Percentiles rank a stretch among this genome's conserved stretches.
These are phyloP conservation scores for Talaromyces borbonicus DNA, from an alignment of 495 filamentous ascomycete species.

Conservation along the genomic window DNA sequence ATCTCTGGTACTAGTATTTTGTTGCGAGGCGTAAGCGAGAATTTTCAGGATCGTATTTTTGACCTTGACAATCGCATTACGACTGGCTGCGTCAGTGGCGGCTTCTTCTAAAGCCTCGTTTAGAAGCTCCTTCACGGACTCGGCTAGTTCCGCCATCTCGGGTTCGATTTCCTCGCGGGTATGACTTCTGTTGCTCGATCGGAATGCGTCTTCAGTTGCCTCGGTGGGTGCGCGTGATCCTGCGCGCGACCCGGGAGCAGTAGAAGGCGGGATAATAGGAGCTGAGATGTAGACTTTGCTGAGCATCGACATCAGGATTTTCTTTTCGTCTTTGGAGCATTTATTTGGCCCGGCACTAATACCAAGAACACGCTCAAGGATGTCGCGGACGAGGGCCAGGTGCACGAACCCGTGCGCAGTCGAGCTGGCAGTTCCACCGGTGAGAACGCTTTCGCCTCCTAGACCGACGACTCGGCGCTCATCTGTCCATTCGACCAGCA, in stretches of 20 bases:
- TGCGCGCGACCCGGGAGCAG: constrained; percentile 18
- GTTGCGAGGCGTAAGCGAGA: constrained; percentile 23
- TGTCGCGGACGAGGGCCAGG: constrained; percentile 25
- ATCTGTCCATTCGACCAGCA: constrained; percentile 93
- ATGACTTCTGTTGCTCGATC: constrained; percentile 26
- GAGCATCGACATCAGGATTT: constrained; percentile 65
- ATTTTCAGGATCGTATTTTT: constrained; percentile 50
- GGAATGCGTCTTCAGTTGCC: constrained; percentile 32
- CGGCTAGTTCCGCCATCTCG: constrained; percentile 27
- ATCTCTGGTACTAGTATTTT: constrained; percentile 21
- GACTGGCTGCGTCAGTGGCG: constrained; percentile 56
- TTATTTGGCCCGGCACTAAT: constrained; percentile 27
- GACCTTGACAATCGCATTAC: constrained; percentile 71
- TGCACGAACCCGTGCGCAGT: constrained; percentile 45
- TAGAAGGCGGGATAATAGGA: constrained; percentile 42
- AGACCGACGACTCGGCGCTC: constrained; percentile 74
- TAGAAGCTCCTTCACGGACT: constrained; percentile 42
- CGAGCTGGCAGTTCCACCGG: constrained; percentile 45
- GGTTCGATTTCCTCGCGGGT: constrained; percentile 21
- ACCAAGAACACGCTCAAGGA: constrained; percentile 25
- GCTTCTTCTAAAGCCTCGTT: constrained; percentile 59
- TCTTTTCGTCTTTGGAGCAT: constrained; percentile 69
- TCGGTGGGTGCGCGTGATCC: constrained; percentile 32
- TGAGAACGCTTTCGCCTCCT: constrained; percentile 41
- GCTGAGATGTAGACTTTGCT: constrained; percentile 74